Evolutionary conservation across 192 early-diverging fungal genomes (phyloP).

Genomic region (Coemansia sp.): DNA sequence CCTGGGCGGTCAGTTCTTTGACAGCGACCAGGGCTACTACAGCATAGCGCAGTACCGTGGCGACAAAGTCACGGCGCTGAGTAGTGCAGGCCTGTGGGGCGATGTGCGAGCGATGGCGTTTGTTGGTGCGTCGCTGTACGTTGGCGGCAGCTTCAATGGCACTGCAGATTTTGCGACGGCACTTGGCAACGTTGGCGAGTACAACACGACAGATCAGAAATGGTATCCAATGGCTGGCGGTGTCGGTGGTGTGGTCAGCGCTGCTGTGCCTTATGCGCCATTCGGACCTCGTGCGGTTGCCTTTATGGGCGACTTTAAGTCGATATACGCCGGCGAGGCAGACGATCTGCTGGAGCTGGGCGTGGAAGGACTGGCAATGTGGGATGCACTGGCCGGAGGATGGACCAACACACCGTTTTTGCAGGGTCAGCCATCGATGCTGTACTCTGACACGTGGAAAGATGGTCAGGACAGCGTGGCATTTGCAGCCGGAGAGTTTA

Average conservation of each 20-base stretch:
- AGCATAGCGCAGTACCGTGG: slow-evolving; percentile 64
- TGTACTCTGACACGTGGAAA: slow-evolving; percentile 24
- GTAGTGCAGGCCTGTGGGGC: slow-evolving; percentile 32
- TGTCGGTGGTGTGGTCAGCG: slow-evolving; percentile 52
- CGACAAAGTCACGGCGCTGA: slow-evolving; percentile 21
- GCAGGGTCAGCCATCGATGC: slow-evolving; percentile 23
- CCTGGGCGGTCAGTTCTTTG: slow-evolving; percentile 64
- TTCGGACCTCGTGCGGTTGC: slow-evolving; percentile 33
- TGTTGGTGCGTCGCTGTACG: slow-evolving; percentile 29
- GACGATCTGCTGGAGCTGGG: slow-evolving; percentile 1
- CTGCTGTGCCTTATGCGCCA: slow-evolving; percentile 47
- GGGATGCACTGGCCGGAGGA: slow-evolving; percentile 28
- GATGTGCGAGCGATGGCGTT: slow-evolving; percentile 35
- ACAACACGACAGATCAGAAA: slow-evolving; percentile 37
- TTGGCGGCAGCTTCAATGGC: slow-evolving; percentile 48
- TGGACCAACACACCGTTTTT: slow-evolving; percentile 49
- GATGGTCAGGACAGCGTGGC: slow-evolving; percentile 27
- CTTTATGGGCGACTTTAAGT: slow-evolving; percentile 30
- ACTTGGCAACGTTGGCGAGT: slow-evolving; percentile 41
- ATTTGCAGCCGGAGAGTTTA: slow-evolving; percentile 35
- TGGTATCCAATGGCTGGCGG: slow-evolving; percentile 51
- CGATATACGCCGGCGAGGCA: slow-evolving; percentile 8
- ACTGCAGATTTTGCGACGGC: slow-evolving; percentile 23
- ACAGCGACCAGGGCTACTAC: slow-evolving; percentile 26
- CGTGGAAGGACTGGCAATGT: slow-evolving; percentile 28